Conservation (phyloP, 768 basidiomycete species). For the Fomitopsis serialis region DNA sequence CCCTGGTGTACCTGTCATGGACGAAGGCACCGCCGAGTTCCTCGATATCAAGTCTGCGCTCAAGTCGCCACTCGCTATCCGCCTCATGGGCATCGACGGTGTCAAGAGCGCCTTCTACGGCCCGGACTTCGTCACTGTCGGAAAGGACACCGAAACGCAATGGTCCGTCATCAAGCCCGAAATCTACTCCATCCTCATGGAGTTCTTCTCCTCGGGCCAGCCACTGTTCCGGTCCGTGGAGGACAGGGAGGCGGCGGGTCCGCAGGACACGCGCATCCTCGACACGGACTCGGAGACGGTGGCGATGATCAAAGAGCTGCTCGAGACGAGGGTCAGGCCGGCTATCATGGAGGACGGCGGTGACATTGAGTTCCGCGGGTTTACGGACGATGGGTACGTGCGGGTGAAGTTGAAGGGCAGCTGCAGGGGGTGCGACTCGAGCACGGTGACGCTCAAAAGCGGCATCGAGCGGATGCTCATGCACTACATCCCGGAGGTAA, state of each 20-base stretch:
- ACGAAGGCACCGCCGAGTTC: conserved; percentile 88
- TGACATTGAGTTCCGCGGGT: conserved; percentile 94
- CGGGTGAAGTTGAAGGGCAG: conserved; percentile 93
- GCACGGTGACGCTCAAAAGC: conserved; percentile 90
- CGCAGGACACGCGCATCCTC: conserved; percentile 89
- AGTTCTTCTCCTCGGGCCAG: conserved; percentile 90
- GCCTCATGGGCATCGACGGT: conserved; percentile 92
- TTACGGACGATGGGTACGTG: conserved; percentile 79
- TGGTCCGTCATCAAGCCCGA: conserved; percentile 96
- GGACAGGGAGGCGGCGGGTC: conserved; percentile 76
- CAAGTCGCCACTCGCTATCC: conserved; percentile 89
- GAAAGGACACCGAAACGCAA: conserved; percentile 77
- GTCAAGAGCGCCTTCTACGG: conserved; percentile 90
- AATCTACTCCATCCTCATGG: conserved; percentile 94
- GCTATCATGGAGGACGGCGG: conserved; percentile 99
- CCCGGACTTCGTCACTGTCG: conserved; percentile 96
- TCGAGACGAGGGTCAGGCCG: conserved; percentile 92
- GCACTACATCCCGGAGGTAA: conserved; percentile 98
- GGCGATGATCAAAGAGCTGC: conserved; percentile 96
- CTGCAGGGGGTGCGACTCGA: conserved; percentile 92
- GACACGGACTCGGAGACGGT: conserved; percentile 96
- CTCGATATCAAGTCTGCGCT: conserved; percentile 84
- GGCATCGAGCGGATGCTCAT: conserved; percentile 99
- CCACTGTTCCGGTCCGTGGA: conserved; percentile 81
- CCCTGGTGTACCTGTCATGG: conserved; percentile 86